These are phyloP conservation scores for Tricholoma furcatifolium DNA, from an alignment of 768 basidiomycete genomes.

Conservation along the genomic window DNA sequence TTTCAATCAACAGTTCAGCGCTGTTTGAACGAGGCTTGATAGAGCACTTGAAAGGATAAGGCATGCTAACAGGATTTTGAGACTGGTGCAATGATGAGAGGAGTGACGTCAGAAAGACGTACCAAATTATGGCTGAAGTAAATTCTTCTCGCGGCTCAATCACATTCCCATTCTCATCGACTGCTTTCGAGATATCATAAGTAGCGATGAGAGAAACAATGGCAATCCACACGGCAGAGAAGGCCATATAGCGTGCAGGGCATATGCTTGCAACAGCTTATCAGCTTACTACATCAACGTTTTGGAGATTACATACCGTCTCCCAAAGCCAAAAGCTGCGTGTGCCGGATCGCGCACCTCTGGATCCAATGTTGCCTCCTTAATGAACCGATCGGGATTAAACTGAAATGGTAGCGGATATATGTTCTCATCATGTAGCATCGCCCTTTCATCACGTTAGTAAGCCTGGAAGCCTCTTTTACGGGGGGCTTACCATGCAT, in stretches of 20 bases:
- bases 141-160: constrained; percentile 15
- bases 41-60: constrained; percentile 25
- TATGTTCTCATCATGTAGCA: constrained; percentile 27
- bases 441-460: constrained; percentile 27
- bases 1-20: constrained; percentile 18
- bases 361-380: constrained; percentile 21
- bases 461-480: not conserved
- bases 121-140: constrained; percentile 6
- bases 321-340: constrained; percentile 21
- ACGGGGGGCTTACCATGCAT: constrained; percentile 26
- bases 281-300: not conserved
- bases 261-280: constrained; percentile 19
- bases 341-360: constrained; percentile 13
- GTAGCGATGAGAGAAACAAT: constrained; percentile 27
- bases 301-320: constrained; percentile 6
- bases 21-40: constrained; percentile 27
- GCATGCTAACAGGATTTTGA: constrained; percentile 11
- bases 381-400: constrained; percentile 34
- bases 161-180: constrained; percentile 15
- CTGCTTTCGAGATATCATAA: constrained; percentile 23
- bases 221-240: constrained; percentile 28
- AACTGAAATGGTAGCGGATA: constrained; percentile 32
- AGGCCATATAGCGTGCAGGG: constrained; percentile 32
- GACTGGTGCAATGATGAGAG: not conserved
- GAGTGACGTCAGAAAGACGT: not conserved